phyloP scores from a whole-genome alignment of 805 yeast species.

The Brettanomyces bruxellensis region DNA sequence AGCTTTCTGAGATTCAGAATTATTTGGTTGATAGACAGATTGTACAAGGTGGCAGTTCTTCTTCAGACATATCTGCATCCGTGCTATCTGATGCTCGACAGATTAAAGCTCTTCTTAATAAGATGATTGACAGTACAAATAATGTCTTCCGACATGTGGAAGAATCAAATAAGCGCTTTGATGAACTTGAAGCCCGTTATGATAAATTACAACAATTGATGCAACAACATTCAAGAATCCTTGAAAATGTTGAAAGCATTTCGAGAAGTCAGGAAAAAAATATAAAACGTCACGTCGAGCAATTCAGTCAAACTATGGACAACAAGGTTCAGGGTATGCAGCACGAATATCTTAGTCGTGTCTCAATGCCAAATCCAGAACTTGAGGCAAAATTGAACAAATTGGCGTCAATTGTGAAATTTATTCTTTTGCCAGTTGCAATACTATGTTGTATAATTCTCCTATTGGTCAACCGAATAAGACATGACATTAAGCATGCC shows the following conservation, averaged over 20 bases:
- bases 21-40: not conserved
- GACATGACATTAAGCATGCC: conserved; percentile 55
- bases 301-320: conserved; percentile 3
- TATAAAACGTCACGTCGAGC: not conserved
- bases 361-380: not conserved
- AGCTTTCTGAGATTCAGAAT: not conserved
- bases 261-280: conserved; percentile 8
- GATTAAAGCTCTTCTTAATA: conserved; percentile 3
- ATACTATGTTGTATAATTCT: conserved; percentile 32
- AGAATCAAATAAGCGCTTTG: conserved; percentile 2
- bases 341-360: not conserved
- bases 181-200: conserved; percentile 1
- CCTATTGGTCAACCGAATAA: conserved; percentile 40
- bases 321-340: conserved; percentile 5
- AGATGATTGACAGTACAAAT: conserved; percentile 3
- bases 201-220: conserved; percentile 6
- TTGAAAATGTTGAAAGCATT: conserved; percentile 8
- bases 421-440: conserved; percentile 29
- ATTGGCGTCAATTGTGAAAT: conserved; percentile 11
- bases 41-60: not conserved
- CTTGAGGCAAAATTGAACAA: not conserved
- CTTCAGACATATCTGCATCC: not conserved
- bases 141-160: conserved; percentile 2
- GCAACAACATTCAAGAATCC: conserved; percentile 7
- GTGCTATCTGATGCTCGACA: not conserved